Base-by-base conservation (phyloP, 106 monocot genomes). In the Dendrobium catenatum region DNA sequence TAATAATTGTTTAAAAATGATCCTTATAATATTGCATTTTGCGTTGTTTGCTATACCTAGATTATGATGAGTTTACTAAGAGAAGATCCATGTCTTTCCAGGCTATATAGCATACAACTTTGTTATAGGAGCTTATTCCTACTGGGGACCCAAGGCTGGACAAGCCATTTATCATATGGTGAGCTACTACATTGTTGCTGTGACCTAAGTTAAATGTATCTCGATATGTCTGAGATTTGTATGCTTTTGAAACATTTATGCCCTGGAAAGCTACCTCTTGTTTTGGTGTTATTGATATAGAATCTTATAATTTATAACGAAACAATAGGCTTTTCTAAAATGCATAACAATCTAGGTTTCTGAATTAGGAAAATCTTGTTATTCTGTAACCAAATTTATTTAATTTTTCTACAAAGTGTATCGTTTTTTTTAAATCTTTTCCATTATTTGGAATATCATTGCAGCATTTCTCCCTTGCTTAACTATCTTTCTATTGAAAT, bases 61-160 rank as follows among this genome's bases (percentile, higher is more conserved):
- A 37, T 74, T 74, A 44, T 74, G 40, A 72, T 72, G 18, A 43
- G n/a, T 2, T 20, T 42, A n/a, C n/a, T 74, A 43, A 74, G 74
- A 49, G 26, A 49, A 49, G 0, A 2, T 49, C 76, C 20, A 8
- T 76, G 24, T 42, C 3, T 66, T 85, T 80, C 17, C 88, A 98
- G 98, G 98, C 77, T 98, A 98, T 80, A 88, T 98, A 73, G 85
- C 98, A 74, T 98, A 98, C 86, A 98, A 92, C 80, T 98, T 98
- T 82, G 98, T 98, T 31, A 87, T 98, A 75, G 98, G 98, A 77
- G 98, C 98, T 85, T 98, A 98, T 89, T 98, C 98, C 6, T 98
- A 95, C 68, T 98, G 98, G 98, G 98, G 98, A 13, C 94, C 98
- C 42, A 98, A 98, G 83, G 95, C 98, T 84, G 98, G 94, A 51